Percentiles rank a stretch among this genome's conserved stretches.
phyloP scores from a whole-genome alignment of 1,284 basidiomycete species.

The Fomitopsis betulina region DNA sequence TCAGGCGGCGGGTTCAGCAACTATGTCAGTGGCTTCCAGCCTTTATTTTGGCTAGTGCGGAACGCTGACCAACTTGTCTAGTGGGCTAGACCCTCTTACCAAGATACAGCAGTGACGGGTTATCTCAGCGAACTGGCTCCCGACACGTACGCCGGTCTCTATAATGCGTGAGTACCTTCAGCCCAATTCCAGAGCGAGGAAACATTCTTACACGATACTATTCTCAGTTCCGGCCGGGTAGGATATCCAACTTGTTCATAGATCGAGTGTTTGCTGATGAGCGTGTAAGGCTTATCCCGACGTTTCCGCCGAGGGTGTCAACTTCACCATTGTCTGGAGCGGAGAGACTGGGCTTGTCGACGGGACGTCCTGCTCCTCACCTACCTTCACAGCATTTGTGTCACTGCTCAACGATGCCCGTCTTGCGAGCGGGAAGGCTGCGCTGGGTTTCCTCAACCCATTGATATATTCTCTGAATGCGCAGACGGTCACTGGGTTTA shows the following conservation, averaged over 20 bases:
- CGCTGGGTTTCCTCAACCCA: conserved; percentile 49
- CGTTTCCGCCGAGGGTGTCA: conserved; percentile 35
- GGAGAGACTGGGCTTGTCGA: conserved; percentile 29
- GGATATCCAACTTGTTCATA: not conserved
- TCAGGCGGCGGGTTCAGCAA: conserved; percentile 71
- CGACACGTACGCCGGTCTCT: conserved; percentile 52
- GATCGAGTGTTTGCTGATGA: not conserved
- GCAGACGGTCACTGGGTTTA: conserved; percentile 29
- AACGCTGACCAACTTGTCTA: conserved; percentile 17
- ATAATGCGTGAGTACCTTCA: conserved; percentile 49
- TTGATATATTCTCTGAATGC: conserved; percentile 32
- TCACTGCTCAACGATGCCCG: conserved; percentile 54
- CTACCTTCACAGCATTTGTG: conserved; percentile 46
- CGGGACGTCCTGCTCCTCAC: conserved; percentile 52
- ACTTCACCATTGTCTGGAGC: conserved; percentile 25
- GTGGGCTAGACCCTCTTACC: conserved; percentile 55
- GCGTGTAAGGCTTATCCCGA: conserved; percentile 30
- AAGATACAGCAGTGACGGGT: conserved; percentile 35
- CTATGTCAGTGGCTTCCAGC: conserved; percentile 6
- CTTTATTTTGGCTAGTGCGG: not conserved
- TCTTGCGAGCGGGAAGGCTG: conserved; percentile 33
- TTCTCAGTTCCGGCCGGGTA: conserved; percentile 13
- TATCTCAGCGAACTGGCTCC: conserved; percentile 43
- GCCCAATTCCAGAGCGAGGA: not conserved
- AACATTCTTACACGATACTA: not conserved